Evolutionary conservation across 2,329 filamentous ascomycete genomes (phyloP), one percentile per base, ranked within the genome.

Genomic region (Aspergillus eucalypticola): DNA sequence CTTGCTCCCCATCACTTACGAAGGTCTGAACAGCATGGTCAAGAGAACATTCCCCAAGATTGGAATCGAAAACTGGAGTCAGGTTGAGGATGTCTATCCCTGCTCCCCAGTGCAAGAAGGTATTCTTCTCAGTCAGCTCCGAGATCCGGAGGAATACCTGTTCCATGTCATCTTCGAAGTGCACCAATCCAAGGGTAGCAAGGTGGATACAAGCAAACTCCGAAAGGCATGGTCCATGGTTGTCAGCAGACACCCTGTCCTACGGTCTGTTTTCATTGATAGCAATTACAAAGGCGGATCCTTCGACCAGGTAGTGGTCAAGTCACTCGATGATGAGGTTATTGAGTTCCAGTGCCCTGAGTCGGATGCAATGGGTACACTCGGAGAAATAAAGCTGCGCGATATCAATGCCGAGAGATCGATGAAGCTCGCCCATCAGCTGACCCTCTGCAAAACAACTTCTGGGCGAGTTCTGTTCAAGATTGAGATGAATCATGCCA

Each of bases 1-100:
- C 2, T 71, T 83, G 6, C 72, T 82, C 11, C 73, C 75, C 3
- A 69, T 79, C 44, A 76, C 72, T 1, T 79, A 82, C 27, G 66
- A 76, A 0, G 70, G 69, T 1, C 70, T 83, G 42, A 62, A 75
- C 6, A 73, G 64, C 2, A 61, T 82, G 55, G 65, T 74, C 4
- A 68, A 62, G 3, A 65, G 69, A 15, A 75, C 70, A 15, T 71
- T 82, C 27, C 73, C 75, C 10, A 69, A 63, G 8, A 61, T 75
- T 52, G 73, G 76, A 21, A 69, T 80, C 32, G 60, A 66, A 1
- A 64, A 48, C 54, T 71, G 67, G 63, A 60, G 61, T 17, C 62
- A 71, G 1, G 62, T 76, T 5, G 72, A 76, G 50, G 71, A 75
- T 15, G 69, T 73, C n/a, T 76, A 75, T 32, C 71, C 73, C 32